These are phyloP conservation scores for Mediolabrus comicus DNA, from an alignment of 108 stramenopile genomes.

Conservation along the genomic window DNA sequence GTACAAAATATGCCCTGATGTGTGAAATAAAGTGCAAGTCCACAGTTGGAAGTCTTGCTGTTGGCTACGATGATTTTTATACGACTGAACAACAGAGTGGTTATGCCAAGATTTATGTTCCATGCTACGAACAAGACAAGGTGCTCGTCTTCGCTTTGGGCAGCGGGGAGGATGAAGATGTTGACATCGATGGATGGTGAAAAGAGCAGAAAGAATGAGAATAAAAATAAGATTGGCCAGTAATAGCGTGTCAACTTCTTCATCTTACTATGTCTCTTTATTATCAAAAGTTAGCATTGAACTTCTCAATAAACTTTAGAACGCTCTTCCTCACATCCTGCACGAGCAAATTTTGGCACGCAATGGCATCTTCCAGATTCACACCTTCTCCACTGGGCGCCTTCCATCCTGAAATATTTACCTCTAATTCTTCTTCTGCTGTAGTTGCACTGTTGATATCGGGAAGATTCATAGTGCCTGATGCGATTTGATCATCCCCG, in stretches of 20 bases:
- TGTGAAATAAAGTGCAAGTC: conserved; percentile 89
- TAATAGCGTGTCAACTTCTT: background rate
- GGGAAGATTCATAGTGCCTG: conserved; percentile 65
- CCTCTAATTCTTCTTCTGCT: conserved; percentile 66
- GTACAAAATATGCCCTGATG: conserved; percentile 83
- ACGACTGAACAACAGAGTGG: conserved; percentile 70
- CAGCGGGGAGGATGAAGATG: conserved; percentile 36
- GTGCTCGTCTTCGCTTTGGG: conserved; percentile 86
- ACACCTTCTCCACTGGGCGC: conserved; percentile 28
- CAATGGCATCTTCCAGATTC: conserved; percentile 20
- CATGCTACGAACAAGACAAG: conserved; percentile 93
- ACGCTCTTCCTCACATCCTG: conserved; percentile 65
- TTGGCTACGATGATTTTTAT: conserved; percentile 87
- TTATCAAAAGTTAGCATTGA: conserved; percentile 59
- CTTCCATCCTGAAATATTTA: conserved; percentile 63
- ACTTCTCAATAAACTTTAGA: conserved; percentile 67
- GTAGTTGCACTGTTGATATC: conserved; percentile 74
- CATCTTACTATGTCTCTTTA: background rate
- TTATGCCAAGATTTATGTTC: conserved; percentile 93
- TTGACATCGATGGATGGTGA: conserved; percentile 22
- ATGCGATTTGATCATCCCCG: conserved; percentile 57
- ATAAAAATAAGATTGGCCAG: background rate
- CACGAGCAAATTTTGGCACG: conserved; percentile 46
- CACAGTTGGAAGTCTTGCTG: conserved; percentile 90
- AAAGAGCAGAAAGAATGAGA: too few relatives aligned